A percentile compares a stretch with the other conserved stretches of the same genome.
Evolutionary conservation across 2,329 filamentous ascomycete genomes (phyloP).

Genomic region (Trichoderma sp.): DNA sequence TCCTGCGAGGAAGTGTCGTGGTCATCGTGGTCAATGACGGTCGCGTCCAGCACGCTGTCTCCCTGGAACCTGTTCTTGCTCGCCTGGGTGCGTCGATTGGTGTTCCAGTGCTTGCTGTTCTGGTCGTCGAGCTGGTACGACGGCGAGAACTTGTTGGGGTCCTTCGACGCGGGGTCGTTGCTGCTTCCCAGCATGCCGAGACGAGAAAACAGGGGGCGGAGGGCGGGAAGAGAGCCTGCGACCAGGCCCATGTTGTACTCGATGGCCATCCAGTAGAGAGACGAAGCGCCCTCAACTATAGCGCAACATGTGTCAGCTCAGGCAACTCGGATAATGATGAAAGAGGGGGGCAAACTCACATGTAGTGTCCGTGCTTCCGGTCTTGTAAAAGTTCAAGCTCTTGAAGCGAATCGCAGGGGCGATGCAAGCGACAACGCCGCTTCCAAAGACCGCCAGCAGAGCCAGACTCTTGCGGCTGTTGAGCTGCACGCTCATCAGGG

Average conservation of each 20-base stretch:
- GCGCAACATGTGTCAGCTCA: background rate
- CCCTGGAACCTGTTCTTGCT: conserved; percentile 15
- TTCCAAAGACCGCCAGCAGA: conserved; percentile 3
- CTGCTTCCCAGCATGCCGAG: conserved; percentile 2
- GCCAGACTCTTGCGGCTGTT: conserved; percentile 9
- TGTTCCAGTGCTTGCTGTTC: conserved; percentile 1
- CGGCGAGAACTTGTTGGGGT: background rate
- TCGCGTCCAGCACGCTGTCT: conserved; percentile 3
- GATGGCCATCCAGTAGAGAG: conserved; percentile 17
- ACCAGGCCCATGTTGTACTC: conserved; percentile 16
- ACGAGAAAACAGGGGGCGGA: background rate
- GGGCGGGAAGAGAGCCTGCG: conserved; percentile 1
- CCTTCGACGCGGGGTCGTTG: background rate
- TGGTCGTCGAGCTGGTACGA: conserved; percentile 14
- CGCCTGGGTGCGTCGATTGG: background rate
- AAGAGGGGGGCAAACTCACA: background rate
- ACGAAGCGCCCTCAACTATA: conserved; percentile 4
- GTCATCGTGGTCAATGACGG: background rate
- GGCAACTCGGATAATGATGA: no score
- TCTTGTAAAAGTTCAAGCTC: conserved; percentile 16
- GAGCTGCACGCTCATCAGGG: conserved; percentile 12
- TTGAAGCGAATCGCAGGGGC: conserved; percentile 4
- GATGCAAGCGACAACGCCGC: conserved; percentile 7
- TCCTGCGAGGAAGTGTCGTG: background rate
- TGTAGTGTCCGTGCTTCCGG: conserved; percentile 5